phyloP scores from a whole-genome alignment of 2,329 filamentous ascomycete species.

The Alternaria sp. region DNA sequence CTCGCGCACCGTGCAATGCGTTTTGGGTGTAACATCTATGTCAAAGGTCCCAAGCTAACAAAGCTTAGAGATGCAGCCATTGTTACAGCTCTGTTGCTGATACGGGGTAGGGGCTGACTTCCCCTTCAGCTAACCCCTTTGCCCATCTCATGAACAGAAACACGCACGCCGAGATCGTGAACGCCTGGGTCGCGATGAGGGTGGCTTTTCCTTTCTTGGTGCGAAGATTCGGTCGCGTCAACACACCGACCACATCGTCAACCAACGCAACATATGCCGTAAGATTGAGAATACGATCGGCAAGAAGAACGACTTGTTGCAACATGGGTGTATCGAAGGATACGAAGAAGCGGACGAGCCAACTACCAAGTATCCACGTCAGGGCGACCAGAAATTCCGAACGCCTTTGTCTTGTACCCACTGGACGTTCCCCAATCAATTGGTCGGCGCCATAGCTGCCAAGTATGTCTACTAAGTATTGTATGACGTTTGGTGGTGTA shows the following conservation, averaged over 20 bases:
- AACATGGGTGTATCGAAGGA: constrained; percentile 6
- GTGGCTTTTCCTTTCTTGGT: constrained; percentile 11
- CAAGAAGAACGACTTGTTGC: background rate
- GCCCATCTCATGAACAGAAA: background rate
- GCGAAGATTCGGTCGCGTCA: constrained; percentile 20
- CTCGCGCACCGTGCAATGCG: background rate
- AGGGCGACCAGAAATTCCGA: constrained; percentile 19
- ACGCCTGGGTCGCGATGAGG: constrained; percentile 16
- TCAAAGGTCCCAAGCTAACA: background rate
- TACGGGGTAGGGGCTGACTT: background rate
- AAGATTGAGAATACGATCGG: constrained; percentile 15
- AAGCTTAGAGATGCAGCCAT: background rate
- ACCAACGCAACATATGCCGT: constrained; percentile 26
- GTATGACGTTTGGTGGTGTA: constrained; percentile 14
- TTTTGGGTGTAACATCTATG: background rate
- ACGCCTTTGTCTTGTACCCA: constrained; percentile 12
- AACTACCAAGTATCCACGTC: constrained; percentile 10
- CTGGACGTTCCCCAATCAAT: constrained; percentile 16
- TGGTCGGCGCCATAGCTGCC: constrained; percentile 8
- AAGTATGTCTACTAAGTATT: constrained; percentile 14
- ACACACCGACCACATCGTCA: constrained; percentile 22
- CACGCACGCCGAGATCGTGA: background rate
- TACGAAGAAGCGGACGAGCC: background rate
- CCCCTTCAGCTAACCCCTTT: background rate
- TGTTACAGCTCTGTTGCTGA: background rate